Conservation (phyloP, 2,329 filamentous ascomycete genomes). For the Talaromyces sp. region DNA sequence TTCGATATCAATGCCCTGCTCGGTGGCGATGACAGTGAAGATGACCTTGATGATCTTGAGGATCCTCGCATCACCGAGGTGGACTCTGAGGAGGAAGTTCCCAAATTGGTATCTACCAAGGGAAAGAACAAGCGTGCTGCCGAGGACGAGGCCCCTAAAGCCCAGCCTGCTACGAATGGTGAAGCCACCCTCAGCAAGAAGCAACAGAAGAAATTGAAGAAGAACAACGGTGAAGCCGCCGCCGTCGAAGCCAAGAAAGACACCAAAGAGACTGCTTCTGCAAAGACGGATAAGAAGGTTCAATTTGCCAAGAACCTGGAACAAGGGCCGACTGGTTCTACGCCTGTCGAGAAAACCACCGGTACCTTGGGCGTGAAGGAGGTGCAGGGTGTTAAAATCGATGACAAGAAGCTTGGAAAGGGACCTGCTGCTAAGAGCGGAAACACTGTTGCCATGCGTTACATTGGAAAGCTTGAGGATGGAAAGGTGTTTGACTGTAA, state of each 20-base stretch:
- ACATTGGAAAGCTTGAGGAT: constrained; percentile 94
- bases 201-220: constrained; percentile 96
- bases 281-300: constrained; percentile 83
- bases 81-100: constrained; percentile 71
- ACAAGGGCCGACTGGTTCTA: constrained; percentile 79
- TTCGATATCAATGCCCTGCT: constrained; percentile 39
- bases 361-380: constrained; percentile 64
- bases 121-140: constrained; percentile 94
- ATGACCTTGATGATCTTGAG: constrained; percentile 71
- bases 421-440: constrained; percentile 85
- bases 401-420: constrained; percentile 88
- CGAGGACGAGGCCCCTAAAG: constrained; percentile 48
- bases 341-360: constrained; percentile 44
- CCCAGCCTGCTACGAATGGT: constrained; percentile 50
- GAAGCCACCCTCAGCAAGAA: constrained; percentile 86
- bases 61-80: constrained; percentile 81
- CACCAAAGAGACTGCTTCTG: constrained; percentile 41
- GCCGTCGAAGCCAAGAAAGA: constrained; percentile 54
- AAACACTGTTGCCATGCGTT: constrained; percentile 86
- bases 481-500: constrained; percentile 92
- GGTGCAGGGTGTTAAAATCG: constrained; percentile 82
- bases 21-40: constrained; percentile 58
- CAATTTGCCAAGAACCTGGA: constrained; percentile 99
- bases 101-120: constrained; percentile 47
- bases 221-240: constrained; percentile 89